phyloP scores from a whole-genome alignment of 2,329 filamentous ascomycete genomes.

The Diaporthe sp. region DNA sequence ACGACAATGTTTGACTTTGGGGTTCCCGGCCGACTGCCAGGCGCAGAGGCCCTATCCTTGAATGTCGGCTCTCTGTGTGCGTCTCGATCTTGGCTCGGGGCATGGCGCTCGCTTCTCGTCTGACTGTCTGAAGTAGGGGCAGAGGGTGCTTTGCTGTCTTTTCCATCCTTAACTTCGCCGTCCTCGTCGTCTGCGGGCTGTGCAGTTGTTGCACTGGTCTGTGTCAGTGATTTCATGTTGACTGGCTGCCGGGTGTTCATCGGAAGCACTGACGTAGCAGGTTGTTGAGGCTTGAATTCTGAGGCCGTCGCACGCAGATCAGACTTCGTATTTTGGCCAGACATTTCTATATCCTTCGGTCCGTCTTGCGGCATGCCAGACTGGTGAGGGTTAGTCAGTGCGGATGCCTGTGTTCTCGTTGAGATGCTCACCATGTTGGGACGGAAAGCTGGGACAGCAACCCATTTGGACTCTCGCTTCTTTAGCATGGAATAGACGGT shows the following conservation, averaged over 20 bases:
- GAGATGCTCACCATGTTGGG: slow-evolving; percentile 69
- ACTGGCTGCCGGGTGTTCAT: slow-evolving; percentile 41
- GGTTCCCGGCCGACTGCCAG: slow-evolving; percentile 43
- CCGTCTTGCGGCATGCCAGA: slow-evolving; percentile 56
- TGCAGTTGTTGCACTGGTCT: slow-evolving; percentile 46
- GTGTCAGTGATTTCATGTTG: slow-evolving; percentile 38
- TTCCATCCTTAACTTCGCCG: slow-evolving; percentile 78
- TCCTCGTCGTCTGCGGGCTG: slow-evolving; percentile 72
- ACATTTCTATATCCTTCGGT: slow-evolving; percentile 54
- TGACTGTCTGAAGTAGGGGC: slow-evolving; percentile 43
- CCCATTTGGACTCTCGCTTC: slow-evolving; percentile 76
- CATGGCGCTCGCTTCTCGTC: slow-evolving; percentile 36
- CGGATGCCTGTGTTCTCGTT: slow-evolving; percentile 33
- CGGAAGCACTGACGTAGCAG: slow-evolving; percentile 48
- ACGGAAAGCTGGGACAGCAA: slow-evolving; percentile 81
- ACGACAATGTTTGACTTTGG: slow-evolving; percentile 34
- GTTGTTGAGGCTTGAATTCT: slow-evolving; percentile 72
- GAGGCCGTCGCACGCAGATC: slow-evolving; percentile 71
- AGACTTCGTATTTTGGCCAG: slow-evolving; percentile 49
- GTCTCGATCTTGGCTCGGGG: slow-evolving; percentile 45
- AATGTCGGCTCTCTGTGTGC: slow-evolving; percentile 47
- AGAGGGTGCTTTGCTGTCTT: slow-evolving; percentile 49
- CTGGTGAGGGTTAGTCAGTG: slow-evolving; percentile 56
- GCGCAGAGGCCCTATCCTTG: slow-evolving; percentile 50
- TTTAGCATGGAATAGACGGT: slow-evolving; percentile 80